Percentiles rank a stretch among this genome's conserved stretches.
phyloP scores from a whole-genome alignment of 371 early-diverging fungal genomes.

The Mucor circinelloides region DNA sequence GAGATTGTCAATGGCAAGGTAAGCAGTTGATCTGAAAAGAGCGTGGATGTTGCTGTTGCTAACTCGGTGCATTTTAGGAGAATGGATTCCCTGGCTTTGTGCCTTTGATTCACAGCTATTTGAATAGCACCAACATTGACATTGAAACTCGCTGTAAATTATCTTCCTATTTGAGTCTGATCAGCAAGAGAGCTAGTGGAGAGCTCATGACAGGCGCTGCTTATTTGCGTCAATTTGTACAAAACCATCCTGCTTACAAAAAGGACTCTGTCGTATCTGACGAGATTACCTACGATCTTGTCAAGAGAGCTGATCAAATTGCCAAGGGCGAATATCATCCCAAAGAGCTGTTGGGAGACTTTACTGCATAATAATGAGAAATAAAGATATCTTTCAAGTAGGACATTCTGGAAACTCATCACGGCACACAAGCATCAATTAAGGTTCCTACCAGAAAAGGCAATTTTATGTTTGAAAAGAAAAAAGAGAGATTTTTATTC shows the following conservation, averaged over 20 bases:
- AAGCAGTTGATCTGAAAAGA: slow-evolving; percentile 13
- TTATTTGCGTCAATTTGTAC: slow-evolving; percentile 92
- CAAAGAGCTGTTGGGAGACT: slow-evolving; percentile 58
- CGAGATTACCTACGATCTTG: slow-evolving; percentile 88
- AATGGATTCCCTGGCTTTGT: slow-evolving; percentile 86
- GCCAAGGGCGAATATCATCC: slow-evolving; percentile 64
- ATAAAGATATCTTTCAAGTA: background rate
- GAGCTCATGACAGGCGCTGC: slow-evolving; percentile 86
- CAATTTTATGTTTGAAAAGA: background rate
- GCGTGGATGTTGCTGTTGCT: too few relatives aligned
- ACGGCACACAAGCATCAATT: background rate
- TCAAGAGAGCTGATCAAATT: slow-evolving; percentile 69
- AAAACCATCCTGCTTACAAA: slow-evolving; percentile 88
- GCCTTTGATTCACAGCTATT: slow-evolving; percentile 79
- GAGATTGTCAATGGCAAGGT: slow-evolving; percentile 95
- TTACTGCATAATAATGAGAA: slow-evolving; percentile 3
- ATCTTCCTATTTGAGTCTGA: slow-evolving; percentile 78
- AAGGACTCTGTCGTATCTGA: slow-evolving; percentile 88
- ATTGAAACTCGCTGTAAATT: slow-evolving; percentile 71
- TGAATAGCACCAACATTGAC: slow-evolving; percentile 73
- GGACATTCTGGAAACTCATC: background rate
- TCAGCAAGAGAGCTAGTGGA: slow-evolving; percentile 83
- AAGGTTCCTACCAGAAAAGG: background rate
- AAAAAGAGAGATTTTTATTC: background rate
- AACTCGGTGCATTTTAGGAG: slow-evolving; percentile 40